Percentiles rank a stretch among this genome's conserved stretches.
phyloP scores from a whole-genome alignment of 805 yeast genomes.

The Nakazawaea peltata region DNA sequence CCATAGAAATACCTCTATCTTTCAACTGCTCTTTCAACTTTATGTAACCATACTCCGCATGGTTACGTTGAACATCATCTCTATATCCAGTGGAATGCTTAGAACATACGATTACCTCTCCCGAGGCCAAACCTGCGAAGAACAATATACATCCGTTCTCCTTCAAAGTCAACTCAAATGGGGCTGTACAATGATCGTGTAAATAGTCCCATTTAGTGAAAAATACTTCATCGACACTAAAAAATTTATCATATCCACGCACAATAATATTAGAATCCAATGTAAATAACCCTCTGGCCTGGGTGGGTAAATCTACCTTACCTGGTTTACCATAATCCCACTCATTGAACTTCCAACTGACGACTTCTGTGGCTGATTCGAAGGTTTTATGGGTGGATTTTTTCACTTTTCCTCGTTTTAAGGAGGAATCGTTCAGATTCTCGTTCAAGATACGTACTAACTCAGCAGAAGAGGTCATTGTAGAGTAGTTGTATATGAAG shows the following conservation, averaged over 20 bases:
- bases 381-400: constrained; percentile 16
- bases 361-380: constrained; percentile 15
- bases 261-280: constrained; percentile 44
- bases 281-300: constrained; percentile 82
- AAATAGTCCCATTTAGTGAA: constrained; percentile 44
- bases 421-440: not conserved
- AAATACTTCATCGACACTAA: constrained; percentile 63
- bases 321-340: constrained; percentile 70
- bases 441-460: not conserved
- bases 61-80: constrained; percentile 48
- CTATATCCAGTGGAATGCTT: constrained; percentile 80
- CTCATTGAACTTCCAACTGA: constrained; percentile 79
- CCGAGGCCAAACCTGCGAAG: constrained; percentile 68
- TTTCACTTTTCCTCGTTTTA: constrained; percentile 18
- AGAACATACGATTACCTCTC: constrained; percentile 78
- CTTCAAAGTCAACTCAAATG: constrained; percentile 73
- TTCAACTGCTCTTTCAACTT: constrained; percentile 49
- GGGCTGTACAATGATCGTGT: constrained; percentile 50
- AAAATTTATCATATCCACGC: constrained; percentile 93
- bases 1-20: constrained; percentile 26
- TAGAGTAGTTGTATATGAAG: too few species aligned
- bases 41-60: constrained; percentile 64
- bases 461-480: not conserved
- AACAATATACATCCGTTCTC: constrained; percentile 93
- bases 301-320: constrained; percentile 45